These are phyloP conservation scores for Teratosphaeria gauchensis DNA, from an alignment of 2,329 filamentous ascomycete species.

Conservation along the genomic window DNA sequence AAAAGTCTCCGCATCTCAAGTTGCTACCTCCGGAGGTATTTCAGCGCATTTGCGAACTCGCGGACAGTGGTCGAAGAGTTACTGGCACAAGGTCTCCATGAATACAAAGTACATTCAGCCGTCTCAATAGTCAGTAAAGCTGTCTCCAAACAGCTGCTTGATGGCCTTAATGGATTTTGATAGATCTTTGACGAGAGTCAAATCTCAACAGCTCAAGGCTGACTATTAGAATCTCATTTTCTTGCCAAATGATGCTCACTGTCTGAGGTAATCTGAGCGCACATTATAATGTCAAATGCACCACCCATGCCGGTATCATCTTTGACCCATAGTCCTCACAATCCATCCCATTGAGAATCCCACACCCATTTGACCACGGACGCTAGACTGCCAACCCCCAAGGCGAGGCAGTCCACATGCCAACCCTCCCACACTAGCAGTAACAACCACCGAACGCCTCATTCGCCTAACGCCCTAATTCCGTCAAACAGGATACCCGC, in stretches of 20 bases:
- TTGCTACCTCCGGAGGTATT: too few species aligned
- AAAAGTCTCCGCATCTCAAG: too few species aligned
- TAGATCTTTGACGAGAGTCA: too few species aligned
- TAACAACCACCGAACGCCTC: constrained; percentile 6
- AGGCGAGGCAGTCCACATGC: neutral
- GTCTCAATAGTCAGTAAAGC: neutral
- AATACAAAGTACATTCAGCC: neutral
- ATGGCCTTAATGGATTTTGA: too few species aligned
- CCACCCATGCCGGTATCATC: neutral
- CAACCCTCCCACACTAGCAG: neutral
- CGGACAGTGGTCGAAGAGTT: too few species aligned
- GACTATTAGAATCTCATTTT: too few species aligned
- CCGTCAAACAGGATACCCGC: constrained; percentile 40
- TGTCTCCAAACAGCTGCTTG: too few species aligned
- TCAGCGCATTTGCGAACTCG: too few species aligned
- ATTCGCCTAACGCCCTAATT: constrained; percentile 27
- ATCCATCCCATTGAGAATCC: neutral
- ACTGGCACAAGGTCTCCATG: neutral
- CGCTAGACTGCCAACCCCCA: neutral
- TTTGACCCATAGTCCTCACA: neutral
- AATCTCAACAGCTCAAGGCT: too few species aligned
- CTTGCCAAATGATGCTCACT: too few species aligned
- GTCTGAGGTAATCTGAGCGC: too few species aligned
- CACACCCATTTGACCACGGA: neutral
- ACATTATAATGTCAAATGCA: neutral